phyloP scores from a whole-genome alignment of 2,329 filamentous ascomycete genomes.

The Diplodia scrobiculata region DNA sequence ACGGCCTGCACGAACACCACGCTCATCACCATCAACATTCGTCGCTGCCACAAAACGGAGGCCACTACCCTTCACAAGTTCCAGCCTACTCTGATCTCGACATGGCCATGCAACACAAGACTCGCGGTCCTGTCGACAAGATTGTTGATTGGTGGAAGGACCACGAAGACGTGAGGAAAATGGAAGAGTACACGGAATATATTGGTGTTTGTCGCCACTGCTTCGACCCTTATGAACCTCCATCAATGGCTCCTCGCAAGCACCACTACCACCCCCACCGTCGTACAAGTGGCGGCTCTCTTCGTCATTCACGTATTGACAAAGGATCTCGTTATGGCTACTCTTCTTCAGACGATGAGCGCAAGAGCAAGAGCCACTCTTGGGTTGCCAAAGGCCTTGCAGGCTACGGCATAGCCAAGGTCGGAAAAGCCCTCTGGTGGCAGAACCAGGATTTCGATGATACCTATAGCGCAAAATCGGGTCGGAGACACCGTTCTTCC shows the following conservation, averaged over 20 bases:
- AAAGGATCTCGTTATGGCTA: constrained; percentile 61
- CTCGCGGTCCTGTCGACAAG: constrained; percentile 58
- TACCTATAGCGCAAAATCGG: constrained; percentile 61
- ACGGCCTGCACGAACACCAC: constrained; percentile 49
- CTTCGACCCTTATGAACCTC: constrained; percentile 62
- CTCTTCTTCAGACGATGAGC: constrained; percentile 57
- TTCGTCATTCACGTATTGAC: constrained; percentile 53
- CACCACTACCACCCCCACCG: constrained; percentile 58
- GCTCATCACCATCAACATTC: constrained; percentile 34
- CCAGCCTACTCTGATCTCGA: constrained; percentile 12
- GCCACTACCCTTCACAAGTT: constrained; percentile 4
- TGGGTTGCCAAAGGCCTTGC: constrained; percentile 59
- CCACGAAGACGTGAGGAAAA: constrained; percentile 64
- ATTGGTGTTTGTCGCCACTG: constrained; percentile 67
- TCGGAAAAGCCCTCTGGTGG: constrained; percentile 57
- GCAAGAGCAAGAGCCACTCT: constrained; percentile 51
- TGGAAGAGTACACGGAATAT: constrained; percentile 68
- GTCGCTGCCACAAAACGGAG: constrained; percentile 33
- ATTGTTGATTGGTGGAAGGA: constrained; percentile 65
- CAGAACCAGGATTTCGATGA: constrained; percentile 60
- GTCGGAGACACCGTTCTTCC: constrained; percentile 45
- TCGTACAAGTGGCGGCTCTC: constrained; percentile 53
- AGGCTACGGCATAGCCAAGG: constrained; percentile 56
- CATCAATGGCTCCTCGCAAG: constrained; percentile 61
- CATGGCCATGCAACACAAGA: constrained; percentile 56